These are phyloP conservation scores for Aspergillus awamori DNA, from an alignment of 2,329 filamentous ascomycete species.

Conservation along the genomic window DNA sequence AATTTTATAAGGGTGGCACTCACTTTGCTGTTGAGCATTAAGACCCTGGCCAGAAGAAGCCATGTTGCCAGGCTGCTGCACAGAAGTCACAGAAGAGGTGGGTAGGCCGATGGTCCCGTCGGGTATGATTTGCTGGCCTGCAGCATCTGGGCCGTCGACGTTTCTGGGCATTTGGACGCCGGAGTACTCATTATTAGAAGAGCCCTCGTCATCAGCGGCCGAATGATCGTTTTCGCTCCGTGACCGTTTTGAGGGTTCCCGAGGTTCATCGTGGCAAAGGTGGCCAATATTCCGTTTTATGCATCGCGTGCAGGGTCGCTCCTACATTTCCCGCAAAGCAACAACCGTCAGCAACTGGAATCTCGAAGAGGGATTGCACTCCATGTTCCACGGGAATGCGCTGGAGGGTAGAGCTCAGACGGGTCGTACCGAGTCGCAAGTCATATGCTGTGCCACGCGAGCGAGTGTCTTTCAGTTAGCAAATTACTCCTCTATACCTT, in stretches of 20 bases:
- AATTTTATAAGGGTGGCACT: constrained; percentile 53
- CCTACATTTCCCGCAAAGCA: constrained; percentile 54
- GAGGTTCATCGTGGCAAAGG: constrained; percentile 95
- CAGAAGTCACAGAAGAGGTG: constrained; percentile 56
- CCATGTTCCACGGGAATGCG: constrained; percentile 28
- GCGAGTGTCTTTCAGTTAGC: constrained; percentile 50
- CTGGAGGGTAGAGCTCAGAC: constrained; percentile 24
- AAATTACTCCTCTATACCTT: constrained; percentile 30
- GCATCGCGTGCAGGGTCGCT: constrained; percentile 94
- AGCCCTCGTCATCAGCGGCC: constrained; percentile 62
- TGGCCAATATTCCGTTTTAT: constrained; percentile 99
- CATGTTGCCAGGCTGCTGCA: constrained; percentile 67
- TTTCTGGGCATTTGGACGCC: constrained; percentile 53
- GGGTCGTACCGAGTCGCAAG: constrained; percentile 78
- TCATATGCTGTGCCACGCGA: constrained; percentile 74
- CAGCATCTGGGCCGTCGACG: constrained; percentile 62
- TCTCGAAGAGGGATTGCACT: constrained; percentile 19
- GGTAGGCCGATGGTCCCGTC: constrained; percentile 53
- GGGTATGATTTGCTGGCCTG: constrained; percentile 46
- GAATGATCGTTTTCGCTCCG: constrained; percentile 66
- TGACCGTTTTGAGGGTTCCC: constrained; percentile 80
- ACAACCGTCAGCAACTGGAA: constrained; percentile 33
- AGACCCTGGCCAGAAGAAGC: constrained; percentile 68
- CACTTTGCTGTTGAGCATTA: constrained; percentile 73
- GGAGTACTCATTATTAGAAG: constrained; percentile 48